Evolutionary conservation across 2,329 filamentous ascomycete species (phyloP).

Genomic region (Pseudogymnoascus sp.): DNA sequence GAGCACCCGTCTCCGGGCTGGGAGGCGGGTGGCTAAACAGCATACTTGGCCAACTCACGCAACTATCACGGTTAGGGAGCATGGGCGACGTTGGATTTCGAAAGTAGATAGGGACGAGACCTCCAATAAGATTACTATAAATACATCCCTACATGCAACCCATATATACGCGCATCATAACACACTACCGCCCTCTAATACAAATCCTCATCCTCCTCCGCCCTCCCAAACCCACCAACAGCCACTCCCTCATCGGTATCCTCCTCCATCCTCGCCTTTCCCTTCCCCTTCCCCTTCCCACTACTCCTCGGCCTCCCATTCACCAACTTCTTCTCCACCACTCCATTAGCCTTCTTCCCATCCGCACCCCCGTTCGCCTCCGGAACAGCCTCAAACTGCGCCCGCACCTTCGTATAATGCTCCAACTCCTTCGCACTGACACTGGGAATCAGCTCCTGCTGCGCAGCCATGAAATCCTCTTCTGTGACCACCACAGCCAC

Average conservation of each 20-base stretch:
- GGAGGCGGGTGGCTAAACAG: neutral
- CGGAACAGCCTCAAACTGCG: slow-evolving; percentile 66
- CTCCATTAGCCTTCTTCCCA: slow-evolving; percentile 12
- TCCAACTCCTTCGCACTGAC: slow-evolving; percentile 87
- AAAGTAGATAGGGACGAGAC: neutral
- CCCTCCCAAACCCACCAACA: slow-evolving; percentile 19
- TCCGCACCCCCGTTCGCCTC: slow-evolving; percentile 31
- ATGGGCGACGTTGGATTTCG: neutral
- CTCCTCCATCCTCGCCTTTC: slow-evolving; percentile 40
- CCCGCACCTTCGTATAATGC: slow-evolving; percentile 82
- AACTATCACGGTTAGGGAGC: neutral
- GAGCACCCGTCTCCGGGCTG: neutral
- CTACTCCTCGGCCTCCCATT: slow-evolving; percentile 30
- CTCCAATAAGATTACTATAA: slow-evolving; percentile 2
- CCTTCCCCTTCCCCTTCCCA: slow-evolving; percentile 51
- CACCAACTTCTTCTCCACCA: slow-evolving; percentile 16
- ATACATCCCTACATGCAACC: neutral
- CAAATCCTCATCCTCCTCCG: slow-evolving; percentile 31
- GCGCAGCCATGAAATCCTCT: slow-evolving; percentile 76
- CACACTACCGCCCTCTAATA: slow-evolving; percentile 21
- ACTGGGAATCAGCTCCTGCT: slow-evolving; percentile 81
- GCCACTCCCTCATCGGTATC: slow-evolving; percentile 45
- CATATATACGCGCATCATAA: neutral
- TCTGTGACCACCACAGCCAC: slow-evolving; percentile 83
- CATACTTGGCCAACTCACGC: neutral